phyloP scores from a whole-genome alignment of 2,329 filamentous ascomycete species.

The Penicillium sp. region DNA sequence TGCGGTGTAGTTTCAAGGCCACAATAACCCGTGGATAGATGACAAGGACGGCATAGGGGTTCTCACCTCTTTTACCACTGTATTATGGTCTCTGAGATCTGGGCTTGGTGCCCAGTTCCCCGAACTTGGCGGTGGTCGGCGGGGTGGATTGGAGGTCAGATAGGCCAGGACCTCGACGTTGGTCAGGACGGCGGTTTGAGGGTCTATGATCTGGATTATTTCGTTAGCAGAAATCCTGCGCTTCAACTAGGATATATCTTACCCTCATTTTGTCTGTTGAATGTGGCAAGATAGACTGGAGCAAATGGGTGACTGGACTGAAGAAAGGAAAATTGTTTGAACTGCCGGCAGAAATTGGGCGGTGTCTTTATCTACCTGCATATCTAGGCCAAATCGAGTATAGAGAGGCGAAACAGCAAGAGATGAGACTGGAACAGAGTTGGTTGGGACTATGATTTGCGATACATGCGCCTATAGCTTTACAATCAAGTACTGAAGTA shows the following conservation, averaged over 20 bases:
- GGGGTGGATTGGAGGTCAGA: conserved; percentile 43
- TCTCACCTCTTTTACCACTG: conserved; percentile 47
- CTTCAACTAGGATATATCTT: not conserved
- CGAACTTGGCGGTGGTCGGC: conserved; percentile 39
- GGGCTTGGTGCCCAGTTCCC: conserved; percentile 43
- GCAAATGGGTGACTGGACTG: not conserved
- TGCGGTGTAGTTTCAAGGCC: too few relatives aligned
- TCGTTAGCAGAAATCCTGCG: not conserved
- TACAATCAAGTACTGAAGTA: conserved; percentile 14
- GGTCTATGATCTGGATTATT: conserved; percentile 42
- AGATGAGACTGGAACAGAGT: not conserved
- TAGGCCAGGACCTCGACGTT: conserved; percentile 48
- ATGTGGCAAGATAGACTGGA: conserved; percentile 5
- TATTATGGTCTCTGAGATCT: conserved; percentile 48
- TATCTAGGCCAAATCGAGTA: not conserved
- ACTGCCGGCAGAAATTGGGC: conserved; percentile 26
- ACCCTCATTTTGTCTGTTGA: conserved; percentile 29
- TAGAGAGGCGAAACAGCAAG: not conserved
- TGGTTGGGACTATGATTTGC: not conserved
- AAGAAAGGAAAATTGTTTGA: conserved; percentile 24
- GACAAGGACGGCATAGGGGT: accelerated
- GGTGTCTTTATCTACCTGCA: conserved; percentile 12
- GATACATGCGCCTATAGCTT: not conserved
- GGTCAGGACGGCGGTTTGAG: conserved; percentile 46
- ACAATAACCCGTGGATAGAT: too few relatives aligned